phyloP scores from a whole-genome alignment of 2,329 filamentous ascomycete genomes.

The Conoideocrella luteorostrata region DNA sequence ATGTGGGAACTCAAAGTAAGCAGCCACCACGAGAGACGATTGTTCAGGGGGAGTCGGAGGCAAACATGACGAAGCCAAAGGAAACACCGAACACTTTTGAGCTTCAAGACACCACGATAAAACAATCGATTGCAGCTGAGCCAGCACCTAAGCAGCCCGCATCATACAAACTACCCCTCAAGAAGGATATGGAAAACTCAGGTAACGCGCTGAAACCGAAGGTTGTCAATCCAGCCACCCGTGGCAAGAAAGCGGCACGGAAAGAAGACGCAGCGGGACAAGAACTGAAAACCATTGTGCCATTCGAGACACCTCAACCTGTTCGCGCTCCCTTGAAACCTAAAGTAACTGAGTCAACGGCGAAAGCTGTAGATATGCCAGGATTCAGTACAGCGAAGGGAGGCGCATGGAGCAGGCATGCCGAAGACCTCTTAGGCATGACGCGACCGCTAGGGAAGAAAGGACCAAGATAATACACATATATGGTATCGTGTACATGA shows the following conservation, averaged over 20 bases:
- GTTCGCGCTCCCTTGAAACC: slow-evolving; percentile 4
- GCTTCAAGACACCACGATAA: no score
- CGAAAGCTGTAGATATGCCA: slow-evolving; percentile 23
- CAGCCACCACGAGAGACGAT: no score
- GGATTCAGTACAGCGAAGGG: slow-evolving; percentile 45
- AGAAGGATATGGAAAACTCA: background rate
- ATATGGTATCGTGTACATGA: background rate
- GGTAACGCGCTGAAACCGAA: slow-evolving; percentile 9
- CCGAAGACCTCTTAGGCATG: slow-evolving; percentile 58
- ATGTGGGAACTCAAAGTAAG: no score
- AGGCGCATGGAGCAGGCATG: slow-evolving; percentile 64
- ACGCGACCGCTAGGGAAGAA: slow-evolving; percentile 40
- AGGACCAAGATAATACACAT: slow-evolving; percentile 8
- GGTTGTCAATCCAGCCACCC: slow-evolving; percentile 42
- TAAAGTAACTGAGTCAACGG: slow-evolving; percentile 1
- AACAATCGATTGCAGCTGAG: no score
- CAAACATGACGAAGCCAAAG: no score
- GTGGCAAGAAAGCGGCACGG: slow-evolving; percentile 47
- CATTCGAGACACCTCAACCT: slow-evolving; percentile 22
- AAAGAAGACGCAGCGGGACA: slow-evolving; percentile 45
- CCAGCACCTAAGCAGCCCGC: no score
- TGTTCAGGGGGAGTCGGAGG: no score
- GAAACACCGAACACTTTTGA: no score
- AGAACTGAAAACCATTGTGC: slow-evolving; percentile 36
- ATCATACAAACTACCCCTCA: no score